Base-by-base conservation (phyloP, 257 asterid species). In the Penstemon newberryi region DNA sequence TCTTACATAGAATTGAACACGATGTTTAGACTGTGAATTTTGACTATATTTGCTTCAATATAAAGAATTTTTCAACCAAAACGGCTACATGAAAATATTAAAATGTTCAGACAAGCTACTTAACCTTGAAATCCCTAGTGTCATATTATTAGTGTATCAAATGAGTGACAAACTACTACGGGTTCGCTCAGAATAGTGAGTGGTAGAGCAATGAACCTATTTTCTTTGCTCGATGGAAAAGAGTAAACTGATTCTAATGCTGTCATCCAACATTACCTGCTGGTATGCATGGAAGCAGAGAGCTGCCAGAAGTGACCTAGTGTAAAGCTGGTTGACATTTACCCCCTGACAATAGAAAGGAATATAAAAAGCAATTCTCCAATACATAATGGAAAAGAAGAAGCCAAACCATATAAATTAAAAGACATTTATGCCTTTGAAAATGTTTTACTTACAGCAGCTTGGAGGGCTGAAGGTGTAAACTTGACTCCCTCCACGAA, bases 241-340 rank as follows among this genome's bases (percentile, higher is more conserved):
- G 33, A 25, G 33, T 25, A 25, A 25, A 25, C 33, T 25, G 2
- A 25, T 25, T 25, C 4, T 13, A 13, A 13, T 18, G 60, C 62
- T 11, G 25, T 15, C 18, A 40, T 50, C 38, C 43, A 58, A 60
- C 2, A 47, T 36, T 81, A 90, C 98, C 91, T 92, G 98, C 72
- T 92, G 98, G 76, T 92, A 92, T 40, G 98, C 98, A 79, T 92
- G 98, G 91, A 92, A 92, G 93, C 97, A 86, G 52, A 90, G 93
- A 65, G 97, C 98, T 69, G 95, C 96, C 49, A 92, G 6, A 70
- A 92, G 81, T n/a, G 97, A 90, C 67, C 88, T 84, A 41, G 83
- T 79, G 90, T 80, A 86, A 8, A 90, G 66, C 79, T 90, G 91
- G 54, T 77, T 82, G 78, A 90, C 84, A 77, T 90, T 83, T 78